phyloP scores from a whole-genome alignment of 1,139 yeast species.

The Saccharomyces hybrid region DNA sequence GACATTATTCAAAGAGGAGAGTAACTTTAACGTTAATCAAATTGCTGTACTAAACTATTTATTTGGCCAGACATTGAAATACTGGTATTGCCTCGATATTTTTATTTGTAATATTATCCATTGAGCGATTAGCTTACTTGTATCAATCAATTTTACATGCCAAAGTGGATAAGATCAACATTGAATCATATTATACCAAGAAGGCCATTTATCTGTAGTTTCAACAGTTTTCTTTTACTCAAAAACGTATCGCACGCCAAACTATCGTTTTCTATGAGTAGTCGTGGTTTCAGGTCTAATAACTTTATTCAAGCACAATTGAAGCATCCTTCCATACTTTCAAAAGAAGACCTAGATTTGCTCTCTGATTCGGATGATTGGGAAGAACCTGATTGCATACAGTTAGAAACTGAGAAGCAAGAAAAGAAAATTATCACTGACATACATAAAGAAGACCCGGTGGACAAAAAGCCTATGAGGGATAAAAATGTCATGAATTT shows the following conservation, averaged over 20 bases:
- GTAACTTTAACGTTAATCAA: neutral
- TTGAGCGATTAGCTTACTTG: neutral
- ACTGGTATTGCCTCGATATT: neutral
- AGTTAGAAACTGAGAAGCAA: neutral
- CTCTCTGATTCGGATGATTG: conserved; percentile 27
- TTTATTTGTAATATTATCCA: neutral
- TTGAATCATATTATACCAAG: neutral
- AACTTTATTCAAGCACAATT: neutral
- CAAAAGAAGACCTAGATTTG: conserved; percentile 6
- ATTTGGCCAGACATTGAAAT: neutral
- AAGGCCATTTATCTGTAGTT: neutral
- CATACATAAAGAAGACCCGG: conserved; percentile 10
- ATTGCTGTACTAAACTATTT: neutral
- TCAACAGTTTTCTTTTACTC: neutral
- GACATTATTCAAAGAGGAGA: neutral
- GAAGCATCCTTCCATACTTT: conserved; percentile 1
- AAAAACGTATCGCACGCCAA: neutral
- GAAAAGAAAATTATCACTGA: neutral
- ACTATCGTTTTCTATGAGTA: neutral
- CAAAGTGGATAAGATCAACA: neutral
- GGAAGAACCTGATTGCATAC: conserved; percentile 11
- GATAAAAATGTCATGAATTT: conserved; percentile 1
- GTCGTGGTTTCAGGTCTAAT: neutral
- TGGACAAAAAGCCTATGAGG: conserved; percentile 2
- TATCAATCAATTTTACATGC: neutral